A percentile compares a stretch with the other conserved stretches of the same genome.
Conservation (phyloP, 2,329 filamentous ascomycete genomes). For the Alternaria sp. region DNA sequence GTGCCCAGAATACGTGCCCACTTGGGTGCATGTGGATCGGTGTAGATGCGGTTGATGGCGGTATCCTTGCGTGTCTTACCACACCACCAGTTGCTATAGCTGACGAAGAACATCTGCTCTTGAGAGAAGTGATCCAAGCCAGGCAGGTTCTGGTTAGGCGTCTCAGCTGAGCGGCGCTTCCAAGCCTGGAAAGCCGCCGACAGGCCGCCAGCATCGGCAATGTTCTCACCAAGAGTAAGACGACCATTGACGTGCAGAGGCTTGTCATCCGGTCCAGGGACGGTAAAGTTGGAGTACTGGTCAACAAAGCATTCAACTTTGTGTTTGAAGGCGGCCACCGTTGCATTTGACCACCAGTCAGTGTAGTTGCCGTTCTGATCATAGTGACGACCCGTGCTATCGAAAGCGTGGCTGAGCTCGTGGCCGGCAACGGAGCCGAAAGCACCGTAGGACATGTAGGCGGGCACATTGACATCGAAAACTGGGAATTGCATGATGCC, state of each 20-base stretch:
- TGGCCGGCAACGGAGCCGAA: slow-evolving; percentile 74
- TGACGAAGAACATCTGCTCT: slow-evolving; percentile 75
- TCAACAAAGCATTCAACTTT: slow-evolving; percentile 71
- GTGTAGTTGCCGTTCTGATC: slow-evolving; percentile 71
- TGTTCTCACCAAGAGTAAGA: slow-evolving; percentile 73
- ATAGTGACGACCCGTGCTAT: slow-evolving; percentile 70
- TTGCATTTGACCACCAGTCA: slow-evolving; percentile 72
- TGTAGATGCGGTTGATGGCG: slow-evolving; percentile 66
- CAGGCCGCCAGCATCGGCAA: slow-evolving; percentile 74
- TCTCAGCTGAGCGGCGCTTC: slow-evolving; percentile 64
- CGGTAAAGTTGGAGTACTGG: slow-evolving; percentile 70
- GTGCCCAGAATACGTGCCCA: slow-evolving; percentile 67
- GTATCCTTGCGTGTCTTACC: slow-evolving; percentile 68
- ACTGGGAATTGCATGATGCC: slow-evolving; percentile 73
- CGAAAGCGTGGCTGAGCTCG: slow-evolving; percentile 75
- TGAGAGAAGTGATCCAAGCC: slow-evolving; percentile 69
- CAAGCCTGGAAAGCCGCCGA: slow-evolving; percentile 70
- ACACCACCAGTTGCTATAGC: slow-evolving; percentile 72
- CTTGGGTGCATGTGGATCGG: slow-evolving; percentile 71
- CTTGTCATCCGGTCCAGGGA: slow-evolving; percentile 65
- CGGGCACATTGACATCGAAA: slow-evolving; percentile 69
- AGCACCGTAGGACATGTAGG: slow-evolving; percentile 73
- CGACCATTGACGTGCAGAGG: slow-evolving; percentile 69
- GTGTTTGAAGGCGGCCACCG: slow-evolving; percentile 65
- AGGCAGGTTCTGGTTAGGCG: slow-evolving; percentile 58